phyloP scores from a whole-genome alignment of 116 monocot species.

The Thalassia testudinum region DNA sequence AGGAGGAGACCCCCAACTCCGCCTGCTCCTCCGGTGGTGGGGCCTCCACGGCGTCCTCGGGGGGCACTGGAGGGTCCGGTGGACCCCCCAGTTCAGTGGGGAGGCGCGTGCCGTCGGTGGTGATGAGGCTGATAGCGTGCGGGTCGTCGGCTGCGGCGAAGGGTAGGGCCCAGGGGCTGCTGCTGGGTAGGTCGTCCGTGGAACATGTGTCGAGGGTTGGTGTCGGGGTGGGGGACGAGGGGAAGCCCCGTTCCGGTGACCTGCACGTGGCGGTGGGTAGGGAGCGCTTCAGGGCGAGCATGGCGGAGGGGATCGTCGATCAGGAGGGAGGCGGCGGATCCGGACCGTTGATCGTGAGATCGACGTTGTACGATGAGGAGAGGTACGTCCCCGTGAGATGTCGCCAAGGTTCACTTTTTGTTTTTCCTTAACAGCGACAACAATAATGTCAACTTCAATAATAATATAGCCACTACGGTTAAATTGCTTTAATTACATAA shows the following conservation, averaged over 20 bases:
- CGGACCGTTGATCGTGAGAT: conserved; percentile 47
- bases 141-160: conserved; percentile 30
- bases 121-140: conserved; percentile 78
- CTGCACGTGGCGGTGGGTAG: conserved; percentile 38
- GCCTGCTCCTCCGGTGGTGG: conserved; percentile 22
- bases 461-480: too few species aligned
- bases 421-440: too few species aligned
- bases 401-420: too few species aligned
- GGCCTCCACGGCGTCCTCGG: conserved; percentile 33
- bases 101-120: conserved; percentile 24
- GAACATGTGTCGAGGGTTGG: background rate
- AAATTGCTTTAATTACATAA: too few species aligned
- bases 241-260: conserved; percentile 17
- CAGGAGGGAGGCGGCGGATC: conserved; percentile 1
- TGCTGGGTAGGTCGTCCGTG: background rate
- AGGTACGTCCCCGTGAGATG: too few species aligned
- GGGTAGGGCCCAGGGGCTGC: conserved; percentile 4
- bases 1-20: background rate
- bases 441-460: too few species aligned
- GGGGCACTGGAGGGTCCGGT: conserved; percentile 62
- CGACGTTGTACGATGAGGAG: conserved; percentile 67
- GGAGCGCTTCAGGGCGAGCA: conserved; percentile 97
- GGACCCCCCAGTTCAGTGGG: conserved; percentile 8
- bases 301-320: conserved; percentile 35
- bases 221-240: conserved; percentile 3